Evolutionary conservation across 257 asterid genomes (phyloP).

Genomic region (Nicotiana paniculata): DNA sequence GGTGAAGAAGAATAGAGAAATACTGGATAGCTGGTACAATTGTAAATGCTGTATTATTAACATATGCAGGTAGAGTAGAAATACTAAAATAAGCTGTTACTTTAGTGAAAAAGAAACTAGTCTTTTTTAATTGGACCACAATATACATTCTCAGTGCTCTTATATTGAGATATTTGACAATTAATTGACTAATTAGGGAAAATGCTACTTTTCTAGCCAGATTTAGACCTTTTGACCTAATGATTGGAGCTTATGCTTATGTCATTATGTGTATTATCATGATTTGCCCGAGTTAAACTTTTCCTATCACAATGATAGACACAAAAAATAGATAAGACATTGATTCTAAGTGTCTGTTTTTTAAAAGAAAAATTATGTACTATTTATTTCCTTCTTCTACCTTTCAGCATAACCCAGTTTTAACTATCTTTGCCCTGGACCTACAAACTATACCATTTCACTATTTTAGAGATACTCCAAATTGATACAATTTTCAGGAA

Average conservation of each 20-base stretch:
- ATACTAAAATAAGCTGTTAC: neutral
- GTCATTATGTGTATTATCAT: neutral
- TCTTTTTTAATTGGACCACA: neutral
- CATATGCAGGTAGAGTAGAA: neutral
- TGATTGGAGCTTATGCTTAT: neutral
- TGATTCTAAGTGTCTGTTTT: neutral
- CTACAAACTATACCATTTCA: conserved; percentile 1
- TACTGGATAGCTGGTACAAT: neutral
- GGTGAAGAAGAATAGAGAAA: neutral
- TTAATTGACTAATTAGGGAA: neutral
- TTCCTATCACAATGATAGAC: neutral
- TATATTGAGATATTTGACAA: neutral
- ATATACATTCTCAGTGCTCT: neutral
- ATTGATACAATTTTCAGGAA: neutral
- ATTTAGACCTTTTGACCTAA: neutral
- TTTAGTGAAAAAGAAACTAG: neutral
- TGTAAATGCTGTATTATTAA: neutral
- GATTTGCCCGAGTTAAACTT: neutral
- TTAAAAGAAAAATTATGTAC: neutral
- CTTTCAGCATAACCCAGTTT: neutral
- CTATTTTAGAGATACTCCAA: neutral
- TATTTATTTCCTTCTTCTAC: neutral
- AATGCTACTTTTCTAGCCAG: neutral
- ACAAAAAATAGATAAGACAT: neutral
- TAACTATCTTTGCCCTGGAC: neutral